Evolutionary conservation across 2,329 filamentous ascomycete genomes (phyloP), one percentile per base, ranked within the genome.

Genomic region (Exserohilum rostratum): DNA sequence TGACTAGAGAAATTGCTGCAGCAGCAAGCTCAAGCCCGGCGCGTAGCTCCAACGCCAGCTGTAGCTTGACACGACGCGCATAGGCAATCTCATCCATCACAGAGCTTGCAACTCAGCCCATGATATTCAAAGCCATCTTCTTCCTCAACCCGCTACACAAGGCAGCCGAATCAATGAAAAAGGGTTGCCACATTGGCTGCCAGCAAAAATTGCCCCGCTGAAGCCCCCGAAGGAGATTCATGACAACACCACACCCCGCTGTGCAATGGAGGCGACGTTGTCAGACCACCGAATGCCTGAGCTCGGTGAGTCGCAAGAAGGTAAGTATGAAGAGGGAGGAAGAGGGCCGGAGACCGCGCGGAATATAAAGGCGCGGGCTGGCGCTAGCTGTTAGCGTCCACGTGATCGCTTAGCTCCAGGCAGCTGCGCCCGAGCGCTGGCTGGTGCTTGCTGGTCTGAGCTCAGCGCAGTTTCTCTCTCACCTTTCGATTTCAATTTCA

Each of bases 121-220:
- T n/a, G n/a, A n/a, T n/a, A n/a, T n/a, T n/a, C n/a, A n/a, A n/a
- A 4, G 20, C 18, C 6, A 11, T 27, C 37, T 61, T 70, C 74
- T 77, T 77, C 76, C 64, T 76, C 73, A 71, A 71, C 55, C 44
- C 68, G 50, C 55, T 64, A 65, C 58, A 33, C 70, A 56, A 67
- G 67, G 54, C 44, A 57, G 44, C 29, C 52, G 40, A 47, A 70
- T 68, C 64, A 76, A 77, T 68, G 76, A 79, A 78, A 77, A 76
- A 48, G 43, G 45, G 11, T n/a, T 47, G 50, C 52, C 35, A 31
- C 37, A 39, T 27, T 47, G 43, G 46, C 46, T 45, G 52, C 63
- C 64, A 68, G 57, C 64, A 68, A 68, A 68, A 68, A 68, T 68
- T 67, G 49, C 56, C 57, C 66, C 68, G 54, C 57, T 63, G 64